Percentiles rank a stretch among this genome's conserved stretches.
Evolutionary conservation across 129 eudicot genomes (phyloP).

Genomic region (carrot (Daucus carota)): DNA sequence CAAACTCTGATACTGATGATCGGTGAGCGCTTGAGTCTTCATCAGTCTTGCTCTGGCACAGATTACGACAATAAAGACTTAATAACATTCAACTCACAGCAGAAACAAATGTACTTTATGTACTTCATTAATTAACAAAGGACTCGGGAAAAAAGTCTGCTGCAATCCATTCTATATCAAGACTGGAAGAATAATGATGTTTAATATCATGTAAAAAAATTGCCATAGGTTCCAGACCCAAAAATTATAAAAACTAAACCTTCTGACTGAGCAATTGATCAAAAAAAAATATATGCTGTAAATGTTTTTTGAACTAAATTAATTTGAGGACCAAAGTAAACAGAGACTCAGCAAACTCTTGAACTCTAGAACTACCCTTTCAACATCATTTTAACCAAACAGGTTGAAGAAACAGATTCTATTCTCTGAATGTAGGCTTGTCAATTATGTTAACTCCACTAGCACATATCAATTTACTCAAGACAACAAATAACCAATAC

Average conservation of each 20-base stretch:
- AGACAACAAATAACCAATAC: not conserved
- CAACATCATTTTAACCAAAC: not conserved
- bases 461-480: not conserved
- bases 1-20: constrained; percentile 69
- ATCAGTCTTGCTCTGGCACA: constrained; percentile 58
- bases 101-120: not conserved
- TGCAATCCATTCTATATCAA: not conserved
- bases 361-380: not conserved
- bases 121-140: not conserved
- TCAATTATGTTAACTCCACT: not conserved
- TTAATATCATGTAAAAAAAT: not conserved
- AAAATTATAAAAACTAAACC: not conserved
- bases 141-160: not conserved
- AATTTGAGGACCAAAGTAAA: not conserved
- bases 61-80: not conserved
- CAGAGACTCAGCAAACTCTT: not conserved
- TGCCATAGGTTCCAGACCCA: not conserved
- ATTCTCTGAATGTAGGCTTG: not conserved
- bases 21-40: constrained; percentile 48
- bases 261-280: not conserved
- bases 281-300: not conserved
- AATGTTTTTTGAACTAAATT: not conserved
- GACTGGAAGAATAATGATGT: not conserved
- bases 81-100: not conserved
- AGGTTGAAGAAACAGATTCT: not conserved